Base-by-base conservation (phyloP, 1,139 yeast species). In the Pichia sp. region DNA sequence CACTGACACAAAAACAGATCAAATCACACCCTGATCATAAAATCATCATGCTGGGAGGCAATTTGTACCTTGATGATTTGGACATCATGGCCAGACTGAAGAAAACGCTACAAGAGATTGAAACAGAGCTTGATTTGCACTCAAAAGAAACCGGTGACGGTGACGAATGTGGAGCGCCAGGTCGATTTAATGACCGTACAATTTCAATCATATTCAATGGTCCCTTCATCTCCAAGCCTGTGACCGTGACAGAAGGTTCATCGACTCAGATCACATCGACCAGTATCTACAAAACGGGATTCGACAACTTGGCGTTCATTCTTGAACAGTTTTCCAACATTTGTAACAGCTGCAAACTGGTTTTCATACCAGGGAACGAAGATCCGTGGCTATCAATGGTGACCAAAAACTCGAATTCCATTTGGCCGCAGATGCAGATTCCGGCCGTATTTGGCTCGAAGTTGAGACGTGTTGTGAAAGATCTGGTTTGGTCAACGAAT, bases 331-430 rank as follows among this genome's bases (percentile, higher is more conserved):
- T 65, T 54, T 80, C 81, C 3, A 56, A 42, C 3, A 46, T 59
- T 7, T 58, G 61, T 37, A 40, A 48, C 5, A 39, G 40, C 2
- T 53, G 55, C 45, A 57, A 58, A 36, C 43, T 59, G 11, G 46
- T 58, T 3, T 75, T 92, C 49, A 69, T 90, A 1, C 97, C 97
- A 0, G 97, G 98, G 0, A 78, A 79, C 39, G 84, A 86, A 54
- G 98, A 92, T 61, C 97, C 97, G 0, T 92, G 97, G 97, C 81
- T 81, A 40, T 79, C 94, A 0, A 71, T 82, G 40, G 75, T 74
- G 43, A 75, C 85, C 0, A 69, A 82, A 38, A 94, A 94, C 3
- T 73, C 87, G 0, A 69, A 83, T 38, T 64, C 75, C 9, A 59
- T 73, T 32, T 75, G 86, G 69, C 98, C 98, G 0, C 83, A 82